Evolutionary conservation across 2,329 filamentous ascomycete species (phyloP), one percentile per base, ranked within the genome.

Genomic region (Ceratocystis ficicola): DNA sequence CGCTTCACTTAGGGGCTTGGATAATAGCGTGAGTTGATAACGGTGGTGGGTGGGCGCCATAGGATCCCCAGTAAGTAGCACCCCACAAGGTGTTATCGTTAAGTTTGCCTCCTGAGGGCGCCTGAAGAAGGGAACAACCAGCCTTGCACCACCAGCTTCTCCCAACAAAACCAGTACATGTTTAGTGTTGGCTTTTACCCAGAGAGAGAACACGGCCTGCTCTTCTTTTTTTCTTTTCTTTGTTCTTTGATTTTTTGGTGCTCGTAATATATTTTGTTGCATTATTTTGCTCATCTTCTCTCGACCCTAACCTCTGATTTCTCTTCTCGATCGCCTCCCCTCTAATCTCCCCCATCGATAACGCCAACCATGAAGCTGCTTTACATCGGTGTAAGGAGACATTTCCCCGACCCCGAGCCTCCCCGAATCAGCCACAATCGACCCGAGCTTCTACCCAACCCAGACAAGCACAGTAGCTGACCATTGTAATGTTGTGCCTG

Each of bases 301-400:
- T 12, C 64, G 28, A 44, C 36, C 41, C 17, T 50, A 25, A 28
- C 12, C 44, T 25, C 41, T 15, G 41, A 15, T 41, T 61, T 66
- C 50, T 17, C 50, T 10, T 61, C 36, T 32, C 52, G 7, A 65
- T 20, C 36, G 10, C 4, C 25, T 22, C 15, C 44, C 62, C 22
- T 15, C 55, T 36, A 15, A 25, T 63, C 44, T 48, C 48, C 25
- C 12, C 46, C 17, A 50, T 55, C 36, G 12, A 67, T 55, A 28
- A 41, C 61, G 20, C 22, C 63, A 77, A 86, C 72, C 74, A 93
- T 93, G 89, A 93, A 92, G 84, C 79, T 94, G 76, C 82, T 88
- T 76, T 94, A 94, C 77, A 90, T 95, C 74, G 90, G 89, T 72
- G 90, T 94, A 86, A 70, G 66, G 60, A 68, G 63, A 65, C 3